These are phyloP conservation scores for Metschnikowia matae DNA, from an alignment of 805 yeast species.

Conservation along the genomic window DNA sequence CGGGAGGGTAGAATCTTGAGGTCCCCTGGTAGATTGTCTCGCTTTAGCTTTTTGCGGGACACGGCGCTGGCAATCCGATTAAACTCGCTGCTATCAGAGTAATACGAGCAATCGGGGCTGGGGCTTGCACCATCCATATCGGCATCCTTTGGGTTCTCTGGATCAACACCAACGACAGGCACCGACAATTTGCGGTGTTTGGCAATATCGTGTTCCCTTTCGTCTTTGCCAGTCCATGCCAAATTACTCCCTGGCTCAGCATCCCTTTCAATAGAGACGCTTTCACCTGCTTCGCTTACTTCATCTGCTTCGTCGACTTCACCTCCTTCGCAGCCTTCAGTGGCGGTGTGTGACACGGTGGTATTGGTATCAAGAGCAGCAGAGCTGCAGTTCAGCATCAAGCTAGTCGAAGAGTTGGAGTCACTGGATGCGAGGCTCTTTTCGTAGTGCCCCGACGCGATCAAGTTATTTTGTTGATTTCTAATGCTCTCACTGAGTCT, in stretches of 20 bases:
- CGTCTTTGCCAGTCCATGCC: neutral
- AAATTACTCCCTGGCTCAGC: neutral
- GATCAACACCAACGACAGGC: neutral
- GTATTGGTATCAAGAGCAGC: neutral
- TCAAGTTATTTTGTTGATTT: conserved; percentile 16
- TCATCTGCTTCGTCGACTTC: too few species aligned
- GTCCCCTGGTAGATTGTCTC: conserved; percentile 13
- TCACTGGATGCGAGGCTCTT: neutral
- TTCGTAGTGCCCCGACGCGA: conserved; percentile 11
- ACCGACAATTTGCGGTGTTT: neutral
- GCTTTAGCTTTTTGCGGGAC: conserved; percentile 9
- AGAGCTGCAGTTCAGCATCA: conserved; percentile 4
- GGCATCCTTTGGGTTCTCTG: neutral
- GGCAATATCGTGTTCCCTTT: neutral
- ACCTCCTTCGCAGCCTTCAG: neutral
- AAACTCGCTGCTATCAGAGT: conserved; percentile 8
- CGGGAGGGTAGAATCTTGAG: conserved; percentile 7
- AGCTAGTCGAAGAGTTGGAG: neutral
- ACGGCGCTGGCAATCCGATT: conserved; percentile 7
- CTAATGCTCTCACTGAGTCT: conserved; percentile 16
- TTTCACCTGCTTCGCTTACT: neutral
- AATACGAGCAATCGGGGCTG: neutral
- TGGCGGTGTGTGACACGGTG: conserved; percentile 1
- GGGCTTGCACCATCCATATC: neutral
- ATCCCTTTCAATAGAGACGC: neutral